These are phyloP conservation scores for Pseudozyma flocculosa DNA, from an alignment of 1,284 basidiomycete genomes.

Conservation along the genomic window DNA sequence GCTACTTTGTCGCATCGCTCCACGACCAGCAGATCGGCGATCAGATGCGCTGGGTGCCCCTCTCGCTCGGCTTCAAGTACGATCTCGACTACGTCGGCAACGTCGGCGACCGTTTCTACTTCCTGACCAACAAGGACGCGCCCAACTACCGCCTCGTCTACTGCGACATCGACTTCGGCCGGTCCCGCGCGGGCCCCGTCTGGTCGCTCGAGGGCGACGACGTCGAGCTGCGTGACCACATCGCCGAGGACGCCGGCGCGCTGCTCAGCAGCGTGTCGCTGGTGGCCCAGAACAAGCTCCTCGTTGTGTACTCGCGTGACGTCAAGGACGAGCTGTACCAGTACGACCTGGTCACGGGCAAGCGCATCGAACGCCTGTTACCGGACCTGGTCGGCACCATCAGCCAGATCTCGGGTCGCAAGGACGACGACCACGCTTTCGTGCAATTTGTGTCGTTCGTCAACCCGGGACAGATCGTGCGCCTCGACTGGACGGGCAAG, in stretches of 20 bases:
- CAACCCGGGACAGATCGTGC: conserved; percentile 68
- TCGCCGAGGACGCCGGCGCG: conserved; percentile 69
- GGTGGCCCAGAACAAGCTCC: conserved; percentile 67
- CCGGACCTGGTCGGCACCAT: conserved; percentile 71
- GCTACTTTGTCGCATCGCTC: conserved; percentile 40
- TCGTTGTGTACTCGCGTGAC: conserved; percentile 72
- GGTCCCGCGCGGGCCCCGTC: conserved; percentile 27
- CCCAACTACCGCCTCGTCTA: conserved; percentile 51
- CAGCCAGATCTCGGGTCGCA: conserved; percentile 63
- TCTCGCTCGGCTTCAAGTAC: conserved; percentile 48
- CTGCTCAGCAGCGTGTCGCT: conserved; percentile 66
- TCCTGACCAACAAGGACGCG: conserved; percentile 54
- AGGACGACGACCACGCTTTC: conserved; percentile 70
- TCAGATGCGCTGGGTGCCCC: conserved; percentile 45
- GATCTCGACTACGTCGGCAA: conserved; percentile 46
- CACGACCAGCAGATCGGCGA: conserved; percentile 16
- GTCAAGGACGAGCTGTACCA: conserved; percentile 81
- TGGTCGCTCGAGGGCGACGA: conserved; percentile 38
- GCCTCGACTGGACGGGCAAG: conserved; percentile 37
- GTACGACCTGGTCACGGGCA: conserved; percentile 66
- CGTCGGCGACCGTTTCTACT: conserved; percentile 52
- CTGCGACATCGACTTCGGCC: conserved; percentile 27
- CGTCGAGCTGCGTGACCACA: conserved; percentile 64
- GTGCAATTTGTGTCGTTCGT: conserved; percentile 71
- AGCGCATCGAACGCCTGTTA: conserved; percentile 66